These are phyloP conservation scores for Colletotrichum tamarilloi DNA, from an alignment of 2,329 filamentous ascomycete genomes.

Conservation along the genomic window DNA sequence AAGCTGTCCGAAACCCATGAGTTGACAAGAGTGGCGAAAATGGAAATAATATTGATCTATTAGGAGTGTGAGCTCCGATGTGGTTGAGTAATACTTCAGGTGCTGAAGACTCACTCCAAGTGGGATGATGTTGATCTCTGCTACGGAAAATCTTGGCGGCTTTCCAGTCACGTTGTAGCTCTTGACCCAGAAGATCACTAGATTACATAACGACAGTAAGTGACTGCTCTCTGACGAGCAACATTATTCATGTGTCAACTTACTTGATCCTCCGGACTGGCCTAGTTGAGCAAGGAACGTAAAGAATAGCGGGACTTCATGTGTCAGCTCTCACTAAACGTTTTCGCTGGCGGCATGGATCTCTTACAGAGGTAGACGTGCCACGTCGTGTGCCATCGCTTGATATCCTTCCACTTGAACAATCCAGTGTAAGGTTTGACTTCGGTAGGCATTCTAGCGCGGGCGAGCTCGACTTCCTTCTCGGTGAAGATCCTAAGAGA, in stretches of 20 bases:
- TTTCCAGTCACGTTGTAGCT: constrained; percentile 41
- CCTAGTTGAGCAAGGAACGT: constrained; percentile 38
- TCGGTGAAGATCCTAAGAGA: constrained; percentile 40
- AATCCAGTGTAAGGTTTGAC: constrained; percentile 39
- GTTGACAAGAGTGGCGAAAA: constrained; percentile 38
- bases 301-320: constrained; percentile 40
- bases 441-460: constrained; percentile 40
- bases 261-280: constrained; percentile 41
- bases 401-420: constrained; percentile 44
- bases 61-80: background rate
- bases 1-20: constrained; percentile 42
- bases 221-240: no score
- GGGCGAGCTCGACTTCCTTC: constrained; percentile 39
- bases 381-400: constrained; percentile 44
- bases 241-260: background rate
- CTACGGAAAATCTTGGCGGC: constrained; percentile 38
- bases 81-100: background rate
- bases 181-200: constrained; percentile 44
- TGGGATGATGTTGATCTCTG: constrained; percentile 43
- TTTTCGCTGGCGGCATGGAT: background rate
- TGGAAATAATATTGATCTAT: constrained; percentile 41
- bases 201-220: background rate
- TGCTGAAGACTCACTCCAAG: constrained; percentile 37
- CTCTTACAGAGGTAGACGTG: constrained; percentile 42
- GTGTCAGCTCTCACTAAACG: background rate